Evolutionary conservation across 106 monocot species (phyloP).

Genomic region (Iris macrosiphon): DNA sequence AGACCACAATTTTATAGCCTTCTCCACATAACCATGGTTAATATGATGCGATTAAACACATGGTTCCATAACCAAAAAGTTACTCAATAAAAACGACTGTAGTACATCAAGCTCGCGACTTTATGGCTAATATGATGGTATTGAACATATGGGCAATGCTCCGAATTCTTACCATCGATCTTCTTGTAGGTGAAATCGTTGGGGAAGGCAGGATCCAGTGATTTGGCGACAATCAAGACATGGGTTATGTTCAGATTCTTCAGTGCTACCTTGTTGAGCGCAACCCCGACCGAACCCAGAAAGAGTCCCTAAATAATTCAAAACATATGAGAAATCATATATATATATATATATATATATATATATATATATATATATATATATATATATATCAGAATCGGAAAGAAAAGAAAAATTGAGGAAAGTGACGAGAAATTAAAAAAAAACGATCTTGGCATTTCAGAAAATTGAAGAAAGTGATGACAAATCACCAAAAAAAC

Average conservation of each 20-base stretch:
- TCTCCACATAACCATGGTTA: too few relatives aligned
- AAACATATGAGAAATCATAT: not conserved
- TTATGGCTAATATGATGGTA: too few relatives aligned
- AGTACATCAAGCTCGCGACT: too few relatives aligned
- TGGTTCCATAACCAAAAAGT: too few relatives aligned
- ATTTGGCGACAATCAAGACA: constrained; percentile 63
- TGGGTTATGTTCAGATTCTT: constrained; percentile 65
- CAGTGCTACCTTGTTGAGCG: constrained; percentile 50
- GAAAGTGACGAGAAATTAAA: not conserved
- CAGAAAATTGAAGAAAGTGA: not conserved
- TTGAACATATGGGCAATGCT: too few relatives aligned
- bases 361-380: not conserved
- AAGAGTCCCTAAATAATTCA: constrained; percentile 52
- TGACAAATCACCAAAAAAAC: not conserved
- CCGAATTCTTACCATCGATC: constrained; percentile 73
- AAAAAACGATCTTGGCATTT: not conserved
- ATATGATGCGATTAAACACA: too few relatives aligned
- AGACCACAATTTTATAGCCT: too few relatives aligned
- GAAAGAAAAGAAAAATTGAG: too few relatives aligned
- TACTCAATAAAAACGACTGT: too few relatives aligned
- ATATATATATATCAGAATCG: too few relatives aligned
- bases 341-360: not conserved
- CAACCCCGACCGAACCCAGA: constrained; percentile 77
- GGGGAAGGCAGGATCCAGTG: constrained; percentile 60
- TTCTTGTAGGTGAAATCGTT: constrained; percentile 84